Evolutionary conservation across 148 eudicot species (phyloP).

Genomic region (Spergularia marina): DNA sequence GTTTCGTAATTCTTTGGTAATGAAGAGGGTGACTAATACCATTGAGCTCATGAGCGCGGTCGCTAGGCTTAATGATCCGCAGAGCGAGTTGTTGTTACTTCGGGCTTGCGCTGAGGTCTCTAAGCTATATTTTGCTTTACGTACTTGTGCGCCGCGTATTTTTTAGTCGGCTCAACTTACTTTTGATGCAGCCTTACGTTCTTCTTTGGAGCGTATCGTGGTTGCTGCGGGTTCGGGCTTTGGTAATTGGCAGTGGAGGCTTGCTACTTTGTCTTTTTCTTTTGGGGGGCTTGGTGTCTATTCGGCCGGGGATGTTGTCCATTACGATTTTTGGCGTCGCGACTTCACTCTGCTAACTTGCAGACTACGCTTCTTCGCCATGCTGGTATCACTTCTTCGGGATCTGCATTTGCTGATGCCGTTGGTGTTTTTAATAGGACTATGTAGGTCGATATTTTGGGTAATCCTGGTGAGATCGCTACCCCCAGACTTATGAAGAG

Average conservation of each 20-base stretch:
- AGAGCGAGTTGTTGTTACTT: neutral
- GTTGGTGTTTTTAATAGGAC: neutral
- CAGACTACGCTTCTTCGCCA: neutral
- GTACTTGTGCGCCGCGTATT: neutral
- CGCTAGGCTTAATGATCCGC: neutral
- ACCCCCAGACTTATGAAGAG: neutral
- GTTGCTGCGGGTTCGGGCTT: neutral
- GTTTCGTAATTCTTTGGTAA: neutral
- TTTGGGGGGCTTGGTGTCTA: neutral
- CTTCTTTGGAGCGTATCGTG: neutral
- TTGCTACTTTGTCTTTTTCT: neutral
- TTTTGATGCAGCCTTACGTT: neutral
- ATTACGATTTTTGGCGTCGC: neutral
- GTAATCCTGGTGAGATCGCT: neutral
- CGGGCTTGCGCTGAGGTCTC: neutral
- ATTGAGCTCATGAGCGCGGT: neutral
- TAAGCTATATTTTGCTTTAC: neutral
- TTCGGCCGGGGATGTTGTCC: too few relatives aligned
- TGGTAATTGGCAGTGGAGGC: neutral
- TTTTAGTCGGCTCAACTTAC: neutral
- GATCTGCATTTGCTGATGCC: neutral
- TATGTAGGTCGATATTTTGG: neutral
- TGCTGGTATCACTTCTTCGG: neutral
- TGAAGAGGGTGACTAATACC: neutral
- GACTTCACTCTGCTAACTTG: neutral